These are phyloP conservation scores for Phlyctochytrium arcticum DNA, from an alignment of 192 early-diverging fungal species.

Conservation along the genomic window DNA sequence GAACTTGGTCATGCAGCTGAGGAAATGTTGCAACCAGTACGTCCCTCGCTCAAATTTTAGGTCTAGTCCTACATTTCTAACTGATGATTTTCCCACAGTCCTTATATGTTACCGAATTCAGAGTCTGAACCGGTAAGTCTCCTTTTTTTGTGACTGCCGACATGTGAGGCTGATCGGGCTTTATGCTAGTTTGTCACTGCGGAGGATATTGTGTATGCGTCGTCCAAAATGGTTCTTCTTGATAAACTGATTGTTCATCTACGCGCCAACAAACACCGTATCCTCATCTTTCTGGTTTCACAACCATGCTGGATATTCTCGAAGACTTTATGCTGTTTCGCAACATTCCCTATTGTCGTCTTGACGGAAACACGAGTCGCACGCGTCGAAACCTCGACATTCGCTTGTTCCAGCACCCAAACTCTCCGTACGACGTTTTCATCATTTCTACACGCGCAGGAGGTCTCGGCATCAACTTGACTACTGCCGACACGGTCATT, in stretches of 20 bases:
- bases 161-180: background rate
- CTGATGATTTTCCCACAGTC: conserved; percentile 47
- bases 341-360: conserved; percentile 18
- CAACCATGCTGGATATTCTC: conserved; percentile 45
- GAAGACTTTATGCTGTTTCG: conserved; percentile 32
- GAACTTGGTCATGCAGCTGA: conserved; percentile 69
- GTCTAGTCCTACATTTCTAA: conserved; percentile 16
- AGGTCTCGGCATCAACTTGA: conserved; percentile 94
- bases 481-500: conserved; percentile 91
- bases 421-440: conserved; percentile 61
- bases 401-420: conserved; percentile 25
- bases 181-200: conserved; percentile 40
- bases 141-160: background rate
- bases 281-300: conserved; percentile 49
- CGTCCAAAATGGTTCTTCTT: conserved; percentile 67
- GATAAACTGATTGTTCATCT: conserved; percentile 52
- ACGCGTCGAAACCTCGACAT: conserved; percentile 32
- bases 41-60: background rate
- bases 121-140: conserved; percentile 52
- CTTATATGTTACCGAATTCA: conserved; percentile 49
- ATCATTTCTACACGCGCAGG: conserved; percentile 91
- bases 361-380: conserved; percentile 30
- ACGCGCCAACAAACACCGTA: conserved; percentile 32
- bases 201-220: conserved; percentile 57
- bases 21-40: conserved; percentile 80